Conservation (phyloP, 1,139 yeast species). For the Geotrichum fermentans region DNA sequence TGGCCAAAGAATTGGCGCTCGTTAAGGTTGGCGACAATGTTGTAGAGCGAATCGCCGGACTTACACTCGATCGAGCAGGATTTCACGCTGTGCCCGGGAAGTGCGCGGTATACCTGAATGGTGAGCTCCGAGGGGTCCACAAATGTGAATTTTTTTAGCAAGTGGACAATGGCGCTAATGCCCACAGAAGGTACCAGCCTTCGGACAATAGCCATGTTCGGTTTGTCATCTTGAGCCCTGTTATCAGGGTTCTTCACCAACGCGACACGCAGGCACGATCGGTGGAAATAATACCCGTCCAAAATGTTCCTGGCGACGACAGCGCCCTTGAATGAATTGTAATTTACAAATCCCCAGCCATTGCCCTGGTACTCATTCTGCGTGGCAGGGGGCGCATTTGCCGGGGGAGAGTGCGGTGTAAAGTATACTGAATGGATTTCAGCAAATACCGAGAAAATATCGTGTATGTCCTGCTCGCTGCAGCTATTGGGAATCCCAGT, state of each 20-base stretch:
- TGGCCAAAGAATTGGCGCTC: constrained; percentile 1
- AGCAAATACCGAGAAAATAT: constrained; percentile 60
- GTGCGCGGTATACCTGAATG: neutral
- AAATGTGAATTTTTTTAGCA: constrained; percentile 9
- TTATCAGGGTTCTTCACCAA: constrained; percentile 1
- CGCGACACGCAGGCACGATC: constrained; percentile 3
- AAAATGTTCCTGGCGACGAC: constrained; percentile 6
- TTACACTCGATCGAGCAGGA: constrained; percentile 7
- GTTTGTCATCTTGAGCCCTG: neutral
- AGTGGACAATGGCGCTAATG: neutral
- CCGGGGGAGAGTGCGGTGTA: constrained; percentile 6
- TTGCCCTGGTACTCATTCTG: constrained; percentile 8
- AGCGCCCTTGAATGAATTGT: constrained; percentile 1
- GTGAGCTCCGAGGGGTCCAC: neutral
- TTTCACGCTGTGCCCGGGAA: constrained; percentile 1
- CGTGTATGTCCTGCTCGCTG: constrained; percentile 54
- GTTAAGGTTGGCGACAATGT: constrained; percentile 11
- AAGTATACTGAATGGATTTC: constrained; percentile 51
- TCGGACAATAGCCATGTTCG: constrained; percentile 5
- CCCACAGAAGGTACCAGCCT: neutral
- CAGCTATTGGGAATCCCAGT: constrained; percentile 65
- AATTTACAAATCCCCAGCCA: constrained; percentile 27
- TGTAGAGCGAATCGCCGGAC: neutral
- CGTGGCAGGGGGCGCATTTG: constrained; percentile 1
- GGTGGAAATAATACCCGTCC: constrained; percentile 5